Base-by-base conservation (phyloP, 2,329 filamentous ascomycete genomes). In the Penicillium sp. region DNA sequence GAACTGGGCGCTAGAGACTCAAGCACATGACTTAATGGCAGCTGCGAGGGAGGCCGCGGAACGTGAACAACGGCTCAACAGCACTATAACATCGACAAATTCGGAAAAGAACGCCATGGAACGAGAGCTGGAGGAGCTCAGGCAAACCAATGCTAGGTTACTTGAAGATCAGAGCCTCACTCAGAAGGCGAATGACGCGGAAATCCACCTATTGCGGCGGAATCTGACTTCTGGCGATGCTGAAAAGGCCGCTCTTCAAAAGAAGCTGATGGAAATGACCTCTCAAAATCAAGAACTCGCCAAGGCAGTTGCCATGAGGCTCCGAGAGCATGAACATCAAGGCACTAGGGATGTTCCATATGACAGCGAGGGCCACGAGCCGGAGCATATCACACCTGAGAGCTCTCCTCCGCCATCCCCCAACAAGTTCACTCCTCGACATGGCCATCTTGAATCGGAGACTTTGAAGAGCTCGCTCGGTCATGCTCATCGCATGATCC, bases 1-100 rank as follows among this genome's bases (percentile, higher is more conserved):
- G 73, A 99, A 97, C 71, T 99, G 94, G 94, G 93, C 89, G 60
- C 82, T 99, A 37, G 94, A 99, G 73, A 96, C 92, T 0, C 90
- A 91, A 65, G 82, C 95, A 23, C 94, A 96, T 66, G 92, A 97
- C 60, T 79, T 93, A 40, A 82, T 89, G 50, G 82, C 87, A 8
- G 80, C 84, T 16, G 83, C 88, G 59, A 90, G 87, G 68, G 90
- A 96, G 45, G 83, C 89, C 1, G 79, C 86, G 15, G 91, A 94
- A 68, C 88, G 88, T 57, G 91, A 97, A 72, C 89, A 91, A 72
- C 89, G 89, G 70, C 80, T 97, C 39, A 86, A 82, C 15, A 88
- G 91, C 65, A 82, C 81, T 46, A 78, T 99, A 48, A 89, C 86
- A 56, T 65, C 85, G 29, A 77, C 87, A 13, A 86, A 87, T 61